Base-by-base conservation (phyloP, 176 grass and related monocot species). In the Musa schizocarpa region DNA sequence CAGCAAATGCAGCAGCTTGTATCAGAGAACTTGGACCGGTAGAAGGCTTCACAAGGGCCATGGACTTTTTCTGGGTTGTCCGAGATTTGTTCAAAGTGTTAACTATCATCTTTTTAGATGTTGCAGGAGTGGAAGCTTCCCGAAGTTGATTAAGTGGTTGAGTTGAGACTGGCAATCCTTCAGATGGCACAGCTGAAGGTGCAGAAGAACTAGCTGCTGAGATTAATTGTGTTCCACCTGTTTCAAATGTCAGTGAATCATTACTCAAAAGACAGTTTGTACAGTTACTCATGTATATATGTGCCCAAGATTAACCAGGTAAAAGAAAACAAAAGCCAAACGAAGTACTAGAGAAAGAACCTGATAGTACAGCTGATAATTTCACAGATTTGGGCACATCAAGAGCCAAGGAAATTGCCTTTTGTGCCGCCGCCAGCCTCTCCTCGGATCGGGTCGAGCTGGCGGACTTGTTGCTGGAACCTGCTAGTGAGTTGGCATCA, bases 1-100 rank as follows among this genome's bases (percentile, higher is more conserved):
- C 96, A 76, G 88, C 86, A 79, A 99, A 79, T 7, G 91, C 91
- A 52, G 83, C 85, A 56, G 85, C 91, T 85, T 99, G 77, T 74
- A 99, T 88, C 13, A 78, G 85, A 68, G 76, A 82, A 16, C 25
- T 43, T 80, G 79, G 54, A 82, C 68, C 71, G 48, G 71, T 63
- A 49, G 64, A 76, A 21, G 52, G 21, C 16, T 66, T 74, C 17
- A n/a, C 21, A 17, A 52, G 50, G 2, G 13, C 23, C 65, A 54
- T n/a, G 9, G 63, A 26, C 34, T 85, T 89, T 65, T 83, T 87
- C 8, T 55, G 76, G 53, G 71, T 69, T 77, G 56, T 78, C 26
- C 70, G 69, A 64, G 82, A 52, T 75, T 87, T 89, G 27, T 79
- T 85, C 49, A 54, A 87, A 70, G 71, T 58, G 64, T 72, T 87